A percentile compares a stretch with the other conserved stretches of the same genome.
Conservation (phyloP, 2,329 filamentous ascomycete species). For the Fusarium brachygibbosum region DNA sequence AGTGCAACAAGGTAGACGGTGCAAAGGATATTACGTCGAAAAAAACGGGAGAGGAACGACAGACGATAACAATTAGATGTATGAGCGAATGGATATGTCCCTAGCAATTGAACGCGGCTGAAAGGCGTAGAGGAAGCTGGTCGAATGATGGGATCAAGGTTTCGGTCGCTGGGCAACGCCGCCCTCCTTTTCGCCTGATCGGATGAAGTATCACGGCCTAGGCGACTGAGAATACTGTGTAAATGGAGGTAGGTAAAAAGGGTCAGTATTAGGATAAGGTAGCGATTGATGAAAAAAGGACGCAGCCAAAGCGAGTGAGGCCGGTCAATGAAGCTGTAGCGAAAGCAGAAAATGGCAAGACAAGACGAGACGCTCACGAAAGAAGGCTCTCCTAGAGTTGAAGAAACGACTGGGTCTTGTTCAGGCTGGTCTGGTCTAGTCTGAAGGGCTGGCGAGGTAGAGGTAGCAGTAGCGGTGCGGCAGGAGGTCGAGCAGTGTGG, state of each 20-base stretch:
- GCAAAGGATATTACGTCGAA: conserved; percentile 11
- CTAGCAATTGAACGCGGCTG: conserved; percentile 24
- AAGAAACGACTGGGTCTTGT: conserved; percentile 48
- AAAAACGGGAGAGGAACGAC: conserved; percentile 24
- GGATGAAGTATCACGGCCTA: conserved; percentile 41
- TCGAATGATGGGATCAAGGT: conserved; percentile 38
- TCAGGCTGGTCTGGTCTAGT: conserved; percentile 6
- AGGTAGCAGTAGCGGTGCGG: conserved; percentile 27
- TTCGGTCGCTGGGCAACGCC: conserved; percentile 50
- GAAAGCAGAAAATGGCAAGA: conserved; percentile 35
- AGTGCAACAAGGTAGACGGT: conserved; percentile 17
- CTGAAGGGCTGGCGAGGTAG: conserved; percentile 34
- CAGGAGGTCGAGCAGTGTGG: conserved; percentile 13
- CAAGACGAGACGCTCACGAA: conserved; percentile 41
- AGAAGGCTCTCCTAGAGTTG: conserved; percentile 43
- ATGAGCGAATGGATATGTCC: conserved; percentile 38
- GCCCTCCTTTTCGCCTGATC: conserved; percentile 48
- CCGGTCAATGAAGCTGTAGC: conserved; percentile 50
- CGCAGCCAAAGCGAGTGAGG: conserved; percentile 73
- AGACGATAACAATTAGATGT: conserved; percentile 29
- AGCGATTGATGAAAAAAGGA: conserved; percentile 55
- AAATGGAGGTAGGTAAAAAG: conserved; percentile 28
- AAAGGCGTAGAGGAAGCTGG: conserved; percentile 34
- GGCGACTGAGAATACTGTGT: conserved; percentile 17
- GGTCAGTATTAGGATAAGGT: conserved; percentile 34